Conservation (phyloP, 2,329 filamentous ascomycete genomes). For the Aaosphaeria arxii region DNA sequence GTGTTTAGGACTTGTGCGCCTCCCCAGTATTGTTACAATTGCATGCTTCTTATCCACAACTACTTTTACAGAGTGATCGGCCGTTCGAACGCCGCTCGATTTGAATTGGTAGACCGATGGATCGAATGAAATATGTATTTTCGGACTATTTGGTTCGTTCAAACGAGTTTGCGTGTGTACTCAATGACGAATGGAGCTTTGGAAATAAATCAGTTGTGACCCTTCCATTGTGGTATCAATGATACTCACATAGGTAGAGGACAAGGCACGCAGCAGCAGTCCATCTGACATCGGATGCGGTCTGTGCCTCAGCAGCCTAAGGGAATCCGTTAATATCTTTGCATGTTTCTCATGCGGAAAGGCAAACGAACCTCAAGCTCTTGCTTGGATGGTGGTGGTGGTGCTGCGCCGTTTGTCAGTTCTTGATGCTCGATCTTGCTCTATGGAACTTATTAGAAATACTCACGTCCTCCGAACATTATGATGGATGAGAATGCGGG, state of each 20-base stretch:
- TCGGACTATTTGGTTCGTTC: conserved; percentile 11
- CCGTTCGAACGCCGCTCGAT: too few relatives aligned
- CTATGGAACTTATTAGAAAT: not conserved
- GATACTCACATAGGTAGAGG: conserved; percentile 65
- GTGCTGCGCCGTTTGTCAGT: conserved; percentile 47
- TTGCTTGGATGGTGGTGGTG: conserved; percentile 66
- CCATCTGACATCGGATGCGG: conserved; percentile 64
- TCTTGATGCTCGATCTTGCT: not conserved
- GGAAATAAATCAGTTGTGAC: not conserved
- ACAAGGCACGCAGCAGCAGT: conserved; percentile 64
- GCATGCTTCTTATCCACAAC: too few relatives aligned
- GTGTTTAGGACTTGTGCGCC: too few relatives aligned
- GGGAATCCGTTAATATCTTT: not conserved
- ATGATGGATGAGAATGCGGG: not conserved
- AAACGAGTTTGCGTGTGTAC: conserved; percentile 51
- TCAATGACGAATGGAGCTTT: conserved; percentile 56
- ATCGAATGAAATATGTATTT: not conserved
- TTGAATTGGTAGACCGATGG: not conserved
- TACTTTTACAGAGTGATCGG: too few relatives aligned
- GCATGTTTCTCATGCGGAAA: not conserved
- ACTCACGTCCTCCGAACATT: conserved; percentile 65
- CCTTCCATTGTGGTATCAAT: not conserved
- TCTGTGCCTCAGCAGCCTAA: conserved; percentile 56
- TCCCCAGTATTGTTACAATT: too few relatives aligned
- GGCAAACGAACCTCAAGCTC: conserved; percentile 60